Percentiles rank a stretch among this genome's conserved stretches.
Evolutionary conservation across 768 basidiomycete genomes (phyloP).

Genomic region (Lactarius evosmus): DNA sequence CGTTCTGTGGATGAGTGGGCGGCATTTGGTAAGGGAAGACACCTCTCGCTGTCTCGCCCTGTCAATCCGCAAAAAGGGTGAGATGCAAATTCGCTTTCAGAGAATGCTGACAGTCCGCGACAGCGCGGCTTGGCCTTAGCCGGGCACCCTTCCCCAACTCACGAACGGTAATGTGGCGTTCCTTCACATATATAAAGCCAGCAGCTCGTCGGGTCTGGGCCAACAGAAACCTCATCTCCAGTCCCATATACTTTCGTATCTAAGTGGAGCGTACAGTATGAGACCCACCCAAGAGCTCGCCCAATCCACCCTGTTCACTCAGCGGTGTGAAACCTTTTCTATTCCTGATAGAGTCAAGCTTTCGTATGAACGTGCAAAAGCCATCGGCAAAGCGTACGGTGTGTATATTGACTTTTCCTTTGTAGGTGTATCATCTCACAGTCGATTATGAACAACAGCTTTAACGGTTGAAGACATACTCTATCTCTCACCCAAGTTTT

Average conservation of each 20-base stretch:
- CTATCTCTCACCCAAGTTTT: constrained; percentile 35
- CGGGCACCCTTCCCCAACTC: background rate
- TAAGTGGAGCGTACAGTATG: background rate
- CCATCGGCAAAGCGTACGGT: constrained; percentile 19
- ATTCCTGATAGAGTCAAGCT: constrained; percentile 7
- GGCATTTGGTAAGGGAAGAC: background rate
- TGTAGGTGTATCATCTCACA: background rate
- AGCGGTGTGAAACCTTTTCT: background rate
- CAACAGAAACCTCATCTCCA: background rate
- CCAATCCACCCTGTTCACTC: constrained; percentile 2
- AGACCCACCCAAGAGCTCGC: constrained; percentile 6
- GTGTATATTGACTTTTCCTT: constrained; percentile 13
- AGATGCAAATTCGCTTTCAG: no score
- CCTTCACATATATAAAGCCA: background rate
- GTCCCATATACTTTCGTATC: background rate
- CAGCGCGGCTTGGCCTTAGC: background rate
- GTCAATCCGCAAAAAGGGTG: background rate
- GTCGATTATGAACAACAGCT: constrained; percentile 21
- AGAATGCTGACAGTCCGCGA: background rate
- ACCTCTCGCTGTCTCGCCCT: background rate
- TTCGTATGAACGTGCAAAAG: constrained; percentile 15
- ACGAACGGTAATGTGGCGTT: background rate
- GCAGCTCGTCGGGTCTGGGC: background rate
- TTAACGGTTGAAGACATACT: constrained; percentile 34
- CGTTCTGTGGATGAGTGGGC: background rate